Conservation (phyloP, 495 filamentous ascomycete species). For the Tuber borchii region DNA sequence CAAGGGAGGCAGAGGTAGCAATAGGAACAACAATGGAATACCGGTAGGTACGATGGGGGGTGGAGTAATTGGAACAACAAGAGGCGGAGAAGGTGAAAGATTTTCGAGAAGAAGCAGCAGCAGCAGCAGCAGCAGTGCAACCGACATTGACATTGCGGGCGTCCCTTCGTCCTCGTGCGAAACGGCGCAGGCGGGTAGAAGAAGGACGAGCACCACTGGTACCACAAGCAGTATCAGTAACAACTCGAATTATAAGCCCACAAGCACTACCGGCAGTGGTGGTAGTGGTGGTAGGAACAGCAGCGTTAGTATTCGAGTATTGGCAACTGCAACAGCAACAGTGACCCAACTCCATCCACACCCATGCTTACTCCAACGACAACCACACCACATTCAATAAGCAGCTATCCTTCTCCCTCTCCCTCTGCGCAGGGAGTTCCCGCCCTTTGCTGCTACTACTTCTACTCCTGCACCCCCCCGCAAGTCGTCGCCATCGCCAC, state of each 20-base stretch:
- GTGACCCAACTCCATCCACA: neutral
- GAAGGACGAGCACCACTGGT: neutral
- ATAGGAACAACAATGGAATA: neutral
- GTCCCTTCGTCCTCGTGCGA: neutral
- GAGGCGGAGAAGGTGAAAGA: neutral
- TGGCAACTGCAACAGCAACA: neutral
- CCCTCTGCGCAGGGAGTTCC: conserved; percentile 29
- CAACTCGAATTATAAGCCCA: neutral
- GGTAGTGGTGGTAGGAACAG: neutral
- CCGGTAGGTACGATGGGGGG: neutral
- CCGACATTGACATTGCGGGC: neutral
- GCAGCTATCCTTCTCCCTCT: neutral
- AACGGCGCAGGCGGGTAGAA: neutral
- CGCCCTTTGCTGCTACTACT: conserved; percentile 35
- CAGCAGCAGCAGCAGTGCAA: neutral
- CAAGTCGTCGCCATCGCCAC: conserved; percentile 42
- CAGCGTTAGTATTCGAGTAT: neutral
- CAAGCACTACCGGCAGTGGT: neutral
- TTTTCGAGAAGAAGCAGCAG: neutral
- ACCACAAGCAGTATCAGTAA: neutral
- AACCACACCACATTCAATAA: conserved; percentile 1
- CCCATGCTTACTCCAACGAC: neutral
- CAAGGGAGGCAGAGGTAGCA: neutral
- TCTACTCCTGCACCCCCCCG: conserved; percentile 34
- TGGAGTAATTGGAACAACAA: neutral